phyloP scores from a whole-genome alignment of 495 filamentous ascomycete genomes.

The Paragyromitra xinjiangensis region DNA sequence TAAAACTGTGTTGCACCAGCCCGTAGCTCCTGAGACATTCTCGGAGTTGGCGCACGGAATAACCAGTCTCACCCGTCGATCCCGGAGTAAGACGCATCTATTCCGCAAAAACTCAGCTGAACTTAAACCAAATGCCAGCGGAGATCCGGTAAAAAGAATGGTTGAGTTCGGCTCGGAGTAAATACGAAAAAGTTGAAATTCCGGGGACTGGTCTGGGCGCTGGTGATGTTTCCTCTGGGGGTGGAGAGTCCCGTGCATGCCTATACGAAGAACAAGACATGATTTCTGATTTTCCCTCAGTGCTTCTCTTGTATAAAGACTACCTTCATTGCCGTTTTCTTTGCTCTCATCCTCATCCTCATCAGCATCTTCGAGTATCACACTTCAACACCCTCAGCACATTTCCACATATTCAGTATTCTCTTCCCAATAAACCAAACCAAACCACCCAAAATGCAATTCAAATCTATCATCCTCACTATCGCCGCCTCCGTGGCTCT shows the following conservation, averaged over 20 bases:
- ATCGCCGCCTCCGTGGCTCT: conserved; percentile 4
- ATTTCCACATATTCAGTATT: neutral
- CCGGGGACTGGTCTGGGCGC: neutral
- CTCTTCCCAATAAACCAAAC: conserved; percentile 5
- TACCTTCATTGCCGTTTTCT: neutral
- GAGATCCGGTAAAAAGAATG: neutral
- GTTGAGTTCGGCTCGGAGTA: neutral
- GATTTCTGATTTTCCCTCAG: neutral
- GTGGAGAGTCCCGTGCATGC: neutral
- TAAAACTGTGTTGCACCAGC: neutral
- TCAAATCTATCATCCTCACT: conserved; percentile 14
- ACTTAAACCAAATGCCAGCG: neutral
- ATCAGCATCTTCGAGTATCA: neutral
- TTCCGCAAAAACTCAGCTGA: neutral
- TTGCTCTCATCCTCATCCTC: conserved; percentile 7
- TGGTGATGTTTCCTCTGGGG: neutral
- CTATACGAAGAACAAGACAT: neutral
- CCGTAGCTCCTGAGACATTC: neutral
- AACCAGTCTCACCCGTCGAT: neutral
- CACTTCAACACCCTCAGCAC: neutral
- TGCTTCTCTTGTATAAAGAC: conserved; percentile 5
- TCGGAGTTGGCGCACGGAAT: neutral
- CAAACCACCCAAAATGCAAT: conserved; percentile 20
- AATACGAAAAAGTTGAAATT: neutral
- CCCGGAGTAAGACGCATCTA: neutral